These are phyloP conservation scores for Balakata baccata DNA, from an alignment of 345 rosid species.

Conservation along the genomic window DNA sequence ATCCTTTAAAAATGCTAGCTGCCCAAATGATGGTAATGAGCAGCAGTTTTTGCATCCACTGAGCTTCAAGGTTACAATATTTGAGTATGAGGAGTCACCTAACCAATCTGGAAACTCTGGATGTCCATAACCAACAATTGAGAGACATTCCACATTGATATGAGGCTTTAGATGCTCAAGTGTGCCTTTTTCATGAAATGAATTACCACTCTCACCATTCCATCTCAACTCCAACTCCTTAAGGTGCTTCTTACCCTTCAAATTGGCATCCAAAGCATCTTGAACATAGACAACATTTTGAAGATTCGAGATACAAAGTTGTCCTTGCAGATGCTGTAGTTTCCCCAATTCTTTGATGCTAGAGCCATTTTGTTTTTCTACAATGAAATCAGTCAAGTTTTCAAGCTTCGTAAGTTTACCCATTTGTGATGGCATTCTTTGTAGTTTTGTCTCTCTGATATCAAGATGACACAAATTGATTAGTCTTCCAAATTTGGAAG, in stretches of 20 bases:
- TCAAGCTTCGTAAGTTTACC: not conserved
- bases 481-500: conserved; percentile 28
- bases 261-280: not conserved
- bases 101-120: not conserved
- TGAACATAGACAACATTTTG: not conserved
- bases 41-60: no score
- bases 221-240: not conserved
- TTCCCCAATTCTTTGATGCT: conserved; percentile 1
- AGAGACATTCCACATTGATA: not conserved
- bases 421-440: conserved; percentile 9
- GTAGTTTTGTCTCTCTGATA: not conserved
- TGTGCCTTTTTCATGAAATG: not conserved
- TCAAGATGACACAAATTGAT: not conserved
- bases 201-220: not conserved
- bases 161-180: conserved; percentile 9
- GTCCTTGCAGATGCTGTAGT: not conserved
- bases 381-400: not conserved
- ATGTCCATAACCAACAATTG: not conserved
- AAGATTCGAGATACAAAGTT: not conserved
- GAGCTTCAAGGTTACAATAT: not conserved
- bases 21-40: no score
- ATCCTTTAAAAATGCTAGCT: no score
- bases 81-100: not conserved
- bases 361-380: not conserved
- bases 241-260: not conserved